phyloP scores from a whole-genome alignment of 495 filamentous ascomycete genomes.

The Neurospora tetraspora region DNA sequence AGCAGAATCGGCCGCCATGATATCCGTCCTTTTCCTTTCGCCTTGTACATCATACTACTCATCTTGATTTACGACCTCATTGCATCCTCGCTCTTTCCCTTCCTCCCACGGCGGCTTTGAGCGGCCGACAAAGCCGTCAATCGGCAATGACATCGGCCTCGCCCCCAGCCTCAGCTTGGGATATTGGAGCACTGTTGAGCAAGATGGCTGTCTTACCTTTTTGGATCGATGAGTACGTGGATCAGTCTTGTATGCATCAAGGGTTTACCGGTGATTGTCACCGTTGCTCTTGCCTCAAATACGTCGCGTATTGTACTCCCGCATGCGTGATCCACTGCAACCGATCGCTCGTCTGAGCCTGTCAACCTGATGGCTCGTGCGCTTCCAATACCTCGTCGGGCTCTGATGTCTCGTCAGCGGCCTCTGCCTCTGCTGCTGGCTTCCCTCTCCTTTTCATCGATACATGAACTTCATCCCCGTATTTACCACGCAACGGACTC shows the following conservation, averaged over 20 bases:
- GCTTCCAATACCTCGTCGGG: not conserved
- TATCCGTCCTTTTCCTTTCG: not conserved
- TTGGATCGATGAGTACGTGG: not conserved
- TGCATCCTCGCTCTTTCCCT: not conserved
- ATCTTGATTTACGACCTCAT: not conserved
- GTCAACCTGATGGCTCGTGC: not conserved
- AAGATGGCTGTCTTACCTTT: not conserved
- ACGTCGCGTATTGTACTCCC: not conserved
- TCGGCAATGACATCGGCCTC: not conserved
- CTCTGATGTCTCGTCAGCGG: not conserved
- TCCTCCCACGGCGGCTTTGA: not conserved
- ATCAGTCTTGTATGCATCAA: not conserved
- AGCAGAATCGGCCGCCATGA: not conserved
- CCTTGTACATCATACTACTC: not conserved
- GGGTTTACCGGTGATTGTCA: not conserved
- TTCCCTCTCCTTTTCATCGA: not conserved
- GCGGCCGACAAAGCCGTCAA: not conserved
- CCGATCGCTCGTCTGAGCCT: not conserved
- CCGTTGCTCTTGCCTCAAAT: not conserved
- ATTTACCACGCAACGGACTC: not conserved
- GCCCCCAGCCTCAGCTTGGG: not conserved
- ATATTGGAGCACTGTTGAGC: not conserved
- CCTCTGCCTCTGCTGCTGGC: not conserved
- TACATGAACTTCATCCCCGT: not conserved
- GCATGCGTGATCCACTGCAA: not conserved